Evolutionary conservation across 257 asterid species (phyloP).

Genomic region (Forsythia viridissima): DNA sequence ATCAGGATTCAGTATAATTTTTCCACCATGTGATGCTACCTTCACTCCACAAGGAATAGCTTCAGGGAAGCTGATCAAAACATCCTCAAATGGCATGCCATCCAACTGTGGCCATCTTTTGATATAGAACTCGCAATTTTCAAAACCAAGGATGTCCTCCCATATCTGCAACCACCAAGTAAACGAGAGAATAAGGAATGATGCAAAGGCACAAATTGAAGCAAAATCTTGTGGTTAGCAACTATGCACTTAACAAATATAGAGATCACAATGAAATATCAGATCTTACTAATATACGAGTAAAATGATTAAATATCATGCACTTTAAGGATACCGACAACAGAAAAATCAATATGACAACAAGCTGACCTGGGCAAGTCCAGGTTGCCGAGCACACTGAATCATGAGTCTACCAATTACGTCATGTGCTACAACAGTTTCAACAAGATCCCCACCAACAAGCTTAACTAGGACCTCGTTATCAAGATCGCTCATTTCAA

Average conservation of each 20-base stretch:
- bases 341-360: slow-evolving; percentile 9
- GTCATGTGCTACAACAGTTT: slow-evolving; percentile 95
- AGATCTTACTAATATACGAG: not conserved
- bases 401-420: slow-evolving; percentile 93
- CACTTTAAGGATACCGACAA: not conserved
- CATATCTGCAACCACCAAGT: slow-evolving; percentile 60
- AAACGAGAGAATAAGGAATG: slow-evolving; percentile 20
- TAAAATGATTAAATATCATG: slow-evolving; percentile 15
- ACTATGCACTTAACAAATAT: not conserved
- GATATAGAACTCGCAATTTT: slow-evolving; percentile 87
- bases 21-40: slow-evolving; percentile 78
- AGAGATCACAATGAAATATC: slow-evolving; percentile 4
- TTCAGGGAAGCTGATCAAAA: slow-evolving; percentile 80
- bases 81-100: slow-evolving; percentile 86
- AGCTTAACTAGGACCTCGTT: slow-evolving; percentile 89
- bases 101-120: slow-evolving; percentile 83
- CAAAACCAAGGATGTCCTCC: slow-evolving; percentile 96
- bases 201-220: slow-evolving; percentile 14
- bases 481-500: slow-evolving; percentile 89
- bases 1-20: slow-evolving; percentile 81
- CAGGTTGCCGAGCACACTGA: slow-evolving; percentile 96
- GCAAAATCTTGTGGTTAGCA: not conserved
- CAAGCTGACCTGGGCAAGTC: slow-evolving; percentile 87
- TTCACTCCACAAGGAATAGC: slow-evolving; percentile 94
- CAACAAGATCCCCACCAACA: slow-evolving; percentile 89